Evolutionary conservation across 2,329 filamentous ascomycete genomes (phyloP).

Genomic region (Talaromyces sp.): DNA sequence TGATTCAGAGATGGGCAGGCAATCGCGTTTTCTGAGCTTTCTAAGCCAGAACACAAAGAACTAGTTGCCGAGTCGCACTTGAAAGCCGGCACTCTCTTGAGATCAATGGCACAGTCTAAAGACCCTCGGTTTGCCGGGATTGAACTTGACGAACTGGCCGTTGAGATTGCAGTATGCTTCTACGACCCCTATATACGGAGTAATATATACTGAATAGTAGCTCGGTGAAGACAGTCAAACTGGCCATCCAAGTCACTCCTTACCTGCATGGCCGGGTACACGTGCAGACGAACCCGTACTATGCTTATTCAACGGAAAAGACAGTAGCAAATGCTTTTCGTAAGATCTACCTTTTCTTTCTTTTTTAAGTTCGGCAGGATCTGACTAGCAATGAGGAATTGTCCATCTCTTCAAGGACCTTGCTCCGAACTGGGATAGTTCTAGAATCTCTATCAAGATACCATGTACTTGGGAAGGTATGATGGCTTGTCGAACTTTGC

Average conservation of each 20-base stretch:
- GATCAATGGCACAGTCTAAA: constrained; percentile 22
- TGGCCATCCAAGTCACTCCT: constrained; percentile 49
- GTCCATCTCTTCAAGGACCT: constrained; percentile 44
- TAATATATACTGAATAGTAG: too few species aligned
- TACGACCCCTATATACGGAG: not conserved
- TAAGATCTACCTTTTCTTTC: constrained; percentile 25
- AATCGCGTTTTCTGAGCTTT: constrained; percentile 47
- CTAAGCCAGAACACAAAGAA: constrained; percentile 33
- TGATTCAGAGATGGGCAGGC: constrained; percentile 26
- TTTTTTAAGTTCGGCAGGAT: not conserved
- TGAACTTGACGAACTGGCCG: constrained; percentile 45
- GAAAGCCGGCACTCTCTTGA: constrained; percentile 31
- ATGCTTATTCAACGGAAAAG: constrained; percentile 46
- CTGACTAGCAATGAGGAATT: constrained; percentile 42
- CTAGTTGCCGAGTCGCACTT: constrained; percentile 17
- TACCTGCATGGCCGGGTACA: constrained; percentile 51
- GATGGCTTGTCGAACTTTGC: constrained; percentile 52
- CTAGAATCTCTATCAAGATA: constrained; percentile 59
- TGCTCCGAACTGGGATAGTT: constrained; percentile 40
- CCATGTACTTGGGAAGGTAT: constrained; percentile 61
- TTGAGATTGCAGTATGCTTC: constrained; percentile 50
- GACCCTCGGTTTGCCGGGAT: constrained; percentile 31
- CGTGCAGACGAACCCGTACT: constrained; percentile 57
- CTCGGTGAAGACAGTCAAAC: constrained; percentile 46
- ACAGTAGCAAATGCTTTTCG: constrained; percentile 49